Evolutionary conservation across 2,329 filamentous ascomycete genomes (phyloP).

Genomic region (Paraphaeosphaeria sporulosa): DNA sequence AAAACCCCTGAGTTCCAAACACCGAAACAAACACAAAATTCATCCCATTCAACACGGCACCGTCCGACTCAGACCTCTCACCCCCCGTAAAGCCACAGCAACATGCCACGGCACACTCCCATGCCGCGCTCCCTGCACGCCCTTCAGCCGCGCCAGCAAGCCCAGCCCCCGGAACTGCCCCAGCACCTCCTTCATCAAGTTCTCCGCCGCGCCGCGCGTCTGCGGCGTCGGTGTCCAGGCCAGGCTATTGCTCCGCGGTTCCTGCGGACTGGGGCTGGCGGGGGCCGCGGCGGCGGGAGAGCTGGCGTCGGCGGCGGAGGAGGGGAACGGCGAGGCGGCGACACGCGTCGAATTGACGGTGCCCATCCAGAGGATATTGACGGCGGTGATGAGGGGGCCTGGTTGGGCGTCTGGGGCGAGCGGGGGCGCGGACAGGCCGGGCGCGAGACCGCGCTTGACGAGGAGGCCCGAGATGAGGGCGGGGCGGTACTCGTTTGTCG

Average conservation of each 20-base stretch:
- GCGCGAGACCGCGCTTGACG: constrained; percentile 49
- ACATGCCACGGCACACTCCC: constrained; percentile 79
- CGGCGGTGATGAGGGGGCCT: constrained; percentile 47
- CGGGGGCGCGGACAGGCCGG: constrained; percentile 22
- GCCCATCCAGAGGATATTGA: constrained; percentile 57
- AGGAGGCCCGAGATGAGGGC: constrained; percentile 53
- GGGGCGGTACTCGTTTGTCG: constrained; percentile 43
- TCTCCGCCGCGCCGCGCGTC: constrained; percentile 58
- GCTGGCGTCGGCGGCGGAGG: constrained; percentile 31
- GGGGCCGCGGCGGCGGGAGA: constrained; percentile 22
- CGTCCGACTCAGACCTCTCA: constrained; percentile 61
- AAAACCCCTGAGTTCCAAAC: not conserved
- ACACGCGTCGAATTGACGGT: constrained; percentile 49
- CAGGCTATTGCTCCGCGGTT: constrained; percentile 36
- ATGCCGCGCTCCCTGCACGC: constrained; percentile 64
- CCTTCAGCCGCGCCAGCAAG: constrained; percentile 72
- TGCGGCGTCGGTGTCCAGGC: constrained; percentile 45
- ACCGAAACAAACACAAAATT: too few species aligned
- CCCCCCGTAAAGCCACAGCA: constrained; percentile 73
- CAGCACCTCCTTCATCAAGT: constrained; percentile 73
- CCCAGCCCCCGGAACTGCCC: constrained; percentile 73
- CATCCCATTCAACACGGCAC: not conserved
- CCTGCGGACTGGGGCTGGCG: constrained; percentile 15
- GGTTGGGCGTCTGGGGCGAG: constrained; percentile 30
- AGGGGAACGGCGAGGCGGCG: constrained; percentile 40